A percentile compares a stretch with the other conserved stretches of the same genome.
Evolutionary conservation across 176 grass and related monocot species (phyloP).

Genomic region (Melocanna baccifera): DNA sequence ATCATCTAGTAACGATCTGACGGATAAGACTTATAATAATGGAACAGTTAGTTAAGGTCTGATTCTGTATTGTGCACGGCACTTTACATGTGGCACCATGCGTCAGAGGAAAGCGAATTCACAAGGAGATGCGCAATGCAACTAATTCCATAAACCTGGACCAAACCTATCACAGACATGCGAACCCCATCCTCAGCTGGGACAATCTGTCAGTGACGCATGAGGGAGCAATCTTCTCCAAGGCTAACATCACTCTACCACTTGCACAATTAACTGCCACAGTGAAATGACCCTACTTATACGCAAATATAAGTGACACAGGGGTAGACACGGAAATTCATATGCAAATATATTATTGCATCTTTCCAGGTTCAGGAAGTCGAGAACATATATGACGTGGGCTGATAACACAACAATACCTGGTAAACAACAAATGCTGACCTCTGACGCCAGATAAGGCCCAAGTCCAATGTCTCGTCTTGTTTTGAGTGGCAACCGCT

Average conservation of each 20-base stretch:
- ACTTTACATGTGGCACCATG: neutral
- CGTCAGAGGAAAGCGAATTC: neutral
- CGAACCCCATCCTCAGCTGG: neutral
- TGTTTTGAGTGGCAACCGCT: slow-evolving; percentile 33
- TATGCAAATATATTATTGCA: neutral
- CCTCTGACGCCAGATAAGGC: neutral
- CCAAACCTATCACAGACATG: neutral
- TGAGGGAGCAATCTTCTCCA: neutral
- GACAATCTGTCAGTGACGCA: neutral
- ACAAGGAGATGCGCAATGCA: neutral
- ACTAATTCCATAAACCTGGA: neutral
- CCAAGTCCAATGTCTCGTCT: slow-evolving; percentile 28
- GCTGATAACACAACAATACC: neutral
- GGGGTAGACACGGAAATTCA: neutral
- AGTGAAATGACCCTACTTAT: slow-evolving; percentile 7
- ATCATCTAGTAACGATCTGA: no score
- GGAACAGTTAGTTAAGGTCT: neutral
- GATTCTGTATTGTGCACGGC: neutral
- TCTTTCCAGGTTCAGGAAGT: no score
- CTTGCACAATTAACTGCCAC: neutral
- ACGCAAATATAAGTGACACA: no score
- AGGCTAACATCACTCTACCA: neutral
- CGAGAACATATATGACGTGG: neutral
- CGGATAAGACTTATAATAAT: neutral
- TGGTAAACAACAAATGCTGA: neutral